Conservation (phyloP, 2,329 filamentous ascomycete species). For the Fusarium pininemorale region DNA sequence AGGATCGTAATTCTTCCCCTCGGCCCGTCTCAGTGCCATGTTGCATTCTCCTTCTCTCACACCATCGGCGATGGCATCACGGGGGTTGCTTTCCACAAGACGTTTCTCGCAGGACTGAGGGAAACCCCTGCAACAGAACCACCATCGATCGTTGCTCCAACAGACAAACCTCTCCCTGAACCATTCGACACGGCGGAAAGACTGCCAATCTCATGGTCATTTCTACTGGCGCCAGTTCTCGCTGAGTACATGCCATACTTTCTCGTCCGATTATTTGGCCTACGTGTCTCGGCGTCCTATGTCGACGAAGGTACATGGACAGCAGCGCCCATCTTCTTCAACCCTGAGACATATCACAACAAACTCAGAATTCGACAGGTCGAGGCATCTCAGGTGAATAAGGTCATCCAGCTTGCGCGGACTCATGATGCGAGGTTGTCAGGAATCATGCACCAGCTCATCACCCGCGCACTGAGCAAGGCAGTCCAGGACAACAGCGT, state of each 20-base stretch:
- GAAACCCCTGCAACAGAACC: not conserved
- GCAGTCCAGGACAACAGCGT: constrained; percentile 16
- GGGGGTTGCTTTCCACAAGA: constrained; percentile 36
- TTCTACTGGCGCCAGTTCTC: constrained; percentile 30
- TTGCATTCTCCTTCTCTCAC: constrained; percentile 38
- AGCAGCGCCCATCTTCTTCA: constrained; percentile 16
- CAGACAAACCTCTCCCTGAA: constrained; percentile 2
- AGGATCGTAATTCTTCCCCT: constrained; percentile 34
- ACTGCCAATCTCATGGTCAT: constrained; percentile 38
- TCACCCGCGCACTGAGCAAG: constrained; percentile 35
- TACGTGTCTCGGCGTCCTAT: constrained; percentile 17
- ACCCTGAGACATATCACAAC: constrained; percentile 12
- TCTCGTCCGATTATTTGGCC: constrained; percentile 19
- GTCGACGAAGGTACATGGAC: constrained; percentile 35
- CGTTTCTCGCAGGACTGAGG: constrained; percentile 25
- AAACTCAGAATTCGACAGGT: constrained; percentile 31
- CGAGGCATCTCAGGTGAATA: constrained; percentile 8
- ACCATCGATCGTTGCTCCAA: not conserved
- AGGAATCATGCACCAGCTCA: constrained; percentile 29
- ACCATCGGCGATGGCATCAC: constrained; percentile 37
- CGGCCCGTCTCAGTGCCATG: constrained; percentile 9
- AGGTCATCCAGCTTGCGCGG: constrained; percentile 12
- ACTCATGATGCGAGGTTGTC: constrained; percentile 35
- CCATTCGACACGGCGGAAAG: constrained; percentile 39
- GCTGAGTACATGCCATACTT: constrained; percentile 27